Percentiles rank a stretch among this genome's conserved stretches.
These are phyloP conservation scores for Macrocybe gigantea DNA, from an alignment of 768 basidiomycete genomes.

Conservation along the genomic window DNA sequence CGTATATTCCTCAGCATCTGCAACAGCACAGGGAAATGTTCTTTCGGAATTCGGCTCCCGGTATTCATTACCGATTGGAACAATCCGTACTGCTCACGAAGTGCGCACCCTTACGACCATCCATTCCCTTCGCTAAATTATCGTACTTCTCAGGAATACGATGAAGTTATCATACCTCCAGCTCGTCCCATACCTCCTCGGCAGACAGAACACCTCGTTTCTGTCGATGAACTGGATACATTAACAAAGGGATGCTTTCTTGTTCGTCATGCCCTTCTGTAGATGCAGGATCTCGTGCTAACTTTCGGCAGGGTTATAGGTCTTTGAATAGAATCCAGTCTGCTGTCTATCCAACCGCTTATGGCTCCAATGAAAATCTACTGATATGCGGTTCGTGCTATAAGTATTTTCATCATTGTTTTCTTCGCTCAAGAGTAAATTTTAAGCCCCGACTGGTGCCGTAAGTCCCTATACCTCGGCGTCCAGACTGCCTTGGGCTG, in stretches of 20 bases:
- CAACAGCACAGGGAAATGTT: conserved; percentile 49
- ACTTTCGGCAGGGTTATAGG: conserved; percentile 62
- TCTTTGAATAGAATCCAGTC: conserved; percentile 93
- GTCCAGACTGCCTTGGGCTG: conserved; percentile 7
- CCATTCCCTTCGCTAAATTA: neutral
- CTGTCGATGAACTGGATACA: conserved; percentile 67
- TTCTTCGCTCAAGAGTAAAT: neutral
- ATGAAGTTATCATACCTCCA: conserved; percentile 89
- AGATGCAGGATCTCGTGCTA: neutral
- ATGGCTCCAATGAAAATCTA: conserved; percentile 94
- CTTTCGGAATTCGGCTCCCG: conserved; percentile 71
- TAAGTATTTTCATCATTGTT: conserved; percentile 1
- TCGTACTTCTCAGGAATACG: conserved; percentile 55
- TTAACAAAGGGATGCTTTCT: conserved; percentile 81
- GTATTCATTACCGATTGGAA: conserved; percentile 81
- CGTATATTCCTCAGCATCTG: conserved; percentile 71
- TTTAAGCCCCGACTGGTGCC: conserved; percentile 91
- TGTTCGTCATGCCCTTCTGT: conserved; percentile 28
- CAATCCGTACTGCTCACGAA: conserved; percentile 58
- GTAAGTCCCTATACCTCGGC: conserved; percentile 40
- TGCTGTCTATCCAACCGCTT: conserved; percentile 90
- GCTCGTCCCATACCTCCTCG: conserved; percentile 72
- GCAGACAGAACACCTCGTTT: conserved; percentile 62
- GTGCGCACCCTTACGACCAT: conserved; percentile 29
- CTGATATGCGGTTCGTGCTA: conserved; percentile 73